Evolutionary conservation across 306 rosid genomes (phyloP).

Genomic region (Ormosia emarginata): DNA sequence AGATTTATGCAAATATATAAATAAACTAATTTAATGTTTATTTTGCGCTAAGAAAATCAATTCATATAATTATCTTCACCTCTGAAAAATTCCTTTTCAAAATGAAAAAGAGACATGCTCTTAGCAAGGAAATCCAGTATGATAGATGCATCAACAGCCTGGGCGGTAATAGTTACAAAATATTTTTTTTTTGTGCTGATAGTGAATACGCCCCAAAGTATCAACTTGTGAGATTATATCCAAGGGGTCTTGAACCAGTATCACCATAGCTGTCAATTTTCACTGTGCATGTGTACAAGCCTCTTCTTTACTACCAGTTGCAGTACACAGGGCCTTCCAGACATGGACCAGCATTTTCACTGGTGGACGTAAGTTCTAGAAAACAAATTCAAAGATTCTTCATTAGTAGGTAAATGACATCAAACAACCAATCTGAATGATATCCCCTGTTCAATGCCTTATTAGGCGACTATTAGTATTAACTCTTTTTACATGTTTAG

Average conservation of each 20-base stretch:
- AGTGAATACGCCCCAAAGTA: neutral
- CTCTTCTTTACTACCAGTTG: conserved; percentile 43
- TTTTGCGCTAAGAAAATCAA: neutral
- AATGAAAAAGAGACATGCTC: neutral
- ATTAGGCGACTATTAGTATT: neutral
- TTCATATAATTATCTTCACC: neutral
- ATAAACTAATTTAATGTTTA: neutral
- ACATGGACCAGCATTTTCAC: conserved; percentile 77
- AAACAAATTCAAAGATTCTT: conserved; percentile 23
- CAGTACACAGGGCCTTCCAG: conserved; percentile 86
- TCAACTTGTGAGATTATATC: neutral
- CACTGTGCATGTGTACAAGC: conserved; percentile 19
- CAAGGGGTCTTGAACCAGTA: neutral
- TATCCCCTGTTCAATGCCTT: neutral
- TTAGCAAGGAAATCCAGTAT: neutral
- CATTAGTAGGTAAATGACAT: neutral
- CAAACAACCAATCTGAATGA: neutral
- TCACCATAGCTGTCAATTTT: conserved; percentile 19
- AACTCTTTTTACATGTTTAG: neutral
- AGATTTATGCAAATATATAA: neutral
- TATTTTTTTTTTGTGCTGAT: neutral
- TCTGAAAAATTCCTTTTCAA: neutral
- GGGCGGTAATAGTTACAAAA: neutral
- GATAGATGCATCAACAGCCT: neutral
- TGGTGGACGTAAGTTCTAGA: conserved; percentile 69